Percentiles rank a stretch among this genome's conserved stretches.
Evolutionary conservation across 2,329 filamentous ascomycete genomes (phyloP).

Genomic region (Clonostachys solani): DNA sequence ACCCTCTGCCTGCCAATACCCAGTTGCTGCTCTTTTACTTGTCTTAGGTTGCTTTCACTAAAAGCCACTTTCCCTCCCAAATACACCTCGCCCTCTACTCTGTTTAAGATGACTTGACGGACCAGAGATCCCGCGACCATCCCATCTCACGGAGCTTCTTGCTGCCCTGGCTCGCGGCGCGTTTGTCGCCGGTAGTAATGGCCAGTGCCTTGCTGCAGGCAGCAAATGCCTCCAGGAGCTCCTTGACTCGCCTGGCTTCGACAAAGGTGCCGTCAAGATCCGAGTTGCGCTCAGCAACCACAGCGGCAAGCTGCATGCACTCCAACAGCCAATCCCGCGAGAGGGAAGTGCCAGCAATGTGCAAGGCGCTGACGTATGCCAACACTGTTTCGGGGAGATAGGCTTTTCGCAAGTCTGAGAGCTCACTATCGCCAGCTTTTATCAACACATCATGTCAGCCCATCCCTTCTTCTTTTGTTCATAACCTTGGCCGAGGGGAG

Average conservation of each 20-base stretch:
- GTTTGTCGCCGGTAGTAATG: constrained; percentile 51
- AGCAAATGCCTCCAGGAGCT: constrained; percentile 74
- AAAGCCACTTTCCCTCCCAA: too few species aligned
- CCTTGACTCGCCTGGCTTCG: constrained; percentile 63
- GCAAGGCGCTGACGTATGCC: constrained; percentile 76
- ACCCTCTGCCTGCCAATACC: too few species aligned
- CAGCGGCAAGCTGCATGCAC: constrained; percentile 79
- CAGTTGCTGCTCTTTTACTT: too few species aligned
- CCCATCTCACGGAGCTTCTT: constrained; percentile 60
- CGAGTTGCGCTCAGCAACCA: constrained; percentile 67
- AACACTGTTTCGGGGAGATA: constrained; percentile 87
- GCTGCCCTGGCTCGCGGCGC: constrained; percentile 39
- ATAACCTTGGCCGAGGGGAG: neutral
- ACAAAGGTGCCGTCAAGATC: constrained; percentile 63
- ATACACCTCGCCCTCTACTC: too few species aligned
- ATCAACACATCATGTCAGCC: neutral
- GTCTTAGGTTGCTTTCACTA: too few species aligned
- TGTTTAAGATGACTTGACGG: constrained; percentile 33
- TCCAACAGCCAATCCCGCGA: constrained; percentile 75
- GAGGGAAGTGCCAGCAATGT: constrained; percentile 71
- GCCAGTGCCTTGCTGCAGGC: constrained; percentile 69
- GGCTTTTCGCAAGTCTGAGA: constrained; percentile 62
- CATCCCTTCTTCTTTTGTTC: neutral
- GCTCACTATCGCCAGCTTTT: constrained; percentile 54
- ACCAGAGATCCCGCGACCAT: constrained; percentile 61